Evolutionary conservation across 257 asterid species (phyloP).

Genomic region (Phtheirospermum japonicum): DNA sequence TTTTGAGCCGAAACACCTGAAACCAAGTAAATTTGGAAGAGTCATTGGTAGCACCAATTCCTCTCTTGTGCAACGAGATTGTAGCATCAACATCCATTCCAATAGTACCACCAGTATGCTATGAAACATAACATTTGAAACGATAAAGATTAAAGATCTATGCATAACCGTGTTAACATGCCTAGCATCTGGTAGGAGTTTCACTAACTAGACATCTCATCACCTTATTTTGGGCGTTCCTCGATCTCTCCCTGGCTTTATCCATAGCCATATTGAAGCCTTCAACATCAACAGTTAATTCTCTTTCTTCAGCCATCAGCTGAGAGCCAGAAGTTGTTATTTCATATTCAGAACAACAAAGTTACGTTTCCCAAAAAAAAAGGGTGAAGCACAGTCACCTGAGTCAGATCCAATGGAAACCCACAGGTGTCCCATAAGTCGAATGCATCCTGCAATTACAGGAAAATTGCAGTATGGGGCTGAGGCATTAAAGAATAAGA

Average conservation of each 20-base stretch:
- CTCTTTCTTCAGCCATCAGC: constrained; percentile 98
- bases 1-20: too few relatives aligned
- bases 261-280: constrained; percentile 76
- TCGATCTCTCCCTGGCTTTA: constrained; percentile 88
- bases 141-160: constrained; percentile 13
- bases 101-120: constrained; percentile 77
- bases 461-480: constrained; percentile 26
- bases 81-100: constrained; percentile 96
- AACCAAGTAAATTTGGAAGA: constrained; percentile 79
- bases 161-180: constrained; percentile 23
- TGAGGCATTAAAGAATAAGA: too few relatives aligned
- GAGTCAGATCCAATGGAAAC: constrained; percentile 96
- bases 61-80: constrained; percentile 74
- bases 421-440: constrained; percentile 96
- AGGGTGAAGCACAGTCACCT: constrained; percentile 48
- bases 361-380: constrained; percentile 2
- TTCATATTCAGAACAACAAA: constrained; percentile 21
- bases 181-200: too few relatives aligned
- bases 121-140: constrained; percentile 10
- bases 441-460: constrained; percentile 82
- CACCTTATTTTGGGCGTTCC: constrained; percentile 95
- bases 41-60: constrained; percentile 73
- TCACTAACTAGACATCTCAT: constrained; percentile 24
- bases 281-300: constrained; percentile 70
- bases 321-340: constrained; percentile 34